A percentile compares a stretch with the other conserved stretches of the same genome.
Conservation (phyloP, 75 land plant species). For the Pinus taeda region DNA sequence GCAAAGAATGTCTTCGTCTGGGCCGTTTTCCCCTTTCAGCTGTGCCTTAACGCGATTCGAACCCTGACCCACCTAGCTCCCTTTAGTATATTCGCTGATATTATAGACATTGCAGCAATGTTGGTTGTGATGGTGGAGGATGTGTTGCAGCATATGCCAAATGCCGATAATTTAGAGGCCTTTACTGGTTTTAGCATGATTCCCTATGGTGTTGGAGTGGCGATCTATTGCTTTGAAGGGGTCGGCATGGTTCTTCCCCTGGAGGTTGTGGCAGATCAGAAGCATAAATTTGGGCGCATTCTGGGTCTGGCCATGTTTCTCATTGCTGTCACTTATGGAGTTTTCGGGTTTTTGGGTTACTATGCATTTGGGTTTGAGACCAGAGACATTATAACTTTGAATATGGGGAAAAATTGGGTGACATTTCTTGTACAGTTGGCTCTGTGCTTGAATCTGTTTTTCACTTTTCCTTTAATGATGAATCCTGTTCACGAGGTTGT, state of each 20-base stretch:
- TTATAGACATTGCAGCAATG: conserved; percentile 77
- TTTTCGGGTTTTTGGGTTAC: conserved; percentile 84
- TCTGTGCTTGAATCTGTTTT: conserved; percentile 75
- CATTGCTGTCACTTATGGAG: conserved; percentile 53
- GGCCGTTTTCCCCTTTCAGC: conserved; percentile 68
- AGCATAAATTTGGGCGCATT: conserved; percentile 58
- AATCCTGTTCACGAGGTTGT: conserved; percentile 85
- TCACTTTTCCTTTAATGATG: conserved; percentile 93
- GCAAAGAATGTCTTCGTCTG: conserved; percentile 53
- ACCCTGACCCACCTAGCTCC: conserved; percentile 89
- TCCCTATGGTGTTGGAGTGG: conserved; percentile 78
- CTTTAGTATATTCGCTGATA: conserved; percentile 84
- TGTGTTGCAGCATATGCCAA: conserved; percentile 19
- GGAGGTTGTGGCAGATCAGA: conserved; percentile 55
- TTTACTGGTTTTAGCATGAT: conserved; percentile 41
- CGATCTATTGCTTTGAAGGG: conserved; percentile 88
- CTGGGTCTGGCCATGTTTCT: conserved; percentile 54
- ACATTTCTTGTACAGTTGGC: conserved; percentile 63
- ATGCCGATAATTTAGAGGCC: conserved; percentile 20
- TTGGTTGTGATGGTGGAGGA: conserved; percentile 76
- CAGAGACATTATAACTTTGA: conserved; percentile 81
- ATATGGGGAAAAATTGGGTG: conserved; percentile 56
- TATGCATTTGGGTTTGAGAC: conserved; percentile 82
- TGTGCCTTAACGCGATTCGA: conserved; percentile 69
- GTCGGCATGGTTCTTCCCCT: conserved; percentile 84